These are phyloP conservation scores for Fraxinus dipetala DNA, from an alignment of 305 asterid genomes.

Conservation along the genomic window DNA sequence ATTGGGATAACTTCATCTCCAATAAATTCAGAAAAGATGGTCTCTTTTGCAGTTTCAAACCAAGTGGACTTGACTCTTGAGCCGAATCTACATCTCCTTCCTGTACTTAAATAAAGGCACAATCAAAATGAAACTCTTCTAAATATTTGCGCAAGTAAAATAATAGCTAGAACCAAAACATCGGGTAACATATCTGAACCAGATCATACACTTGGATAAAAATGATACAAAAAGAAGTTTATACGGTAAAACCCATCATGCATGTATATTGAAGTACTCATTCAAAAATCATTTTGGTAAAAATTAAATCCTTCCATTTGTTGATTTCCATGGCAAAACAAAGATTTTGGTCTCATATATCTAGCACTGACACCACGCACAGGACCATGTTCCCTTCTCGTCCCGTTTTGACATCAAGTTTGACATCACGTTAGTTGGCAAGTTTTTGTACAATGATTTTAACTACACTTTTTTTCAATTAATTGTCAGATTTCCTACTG, in stretches of 20 bases:
- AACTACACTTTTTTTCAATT: too few species aligned
- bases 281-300: too few species aligned
- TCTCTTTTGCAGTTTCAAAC: conserved; percentile 38
- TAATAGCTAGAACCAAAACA: neutral
- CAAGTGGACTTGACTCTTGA: conserved; percentile 30
- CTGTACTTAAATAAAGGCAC: neutral
- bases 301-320: neutral
- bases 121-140: neutral
- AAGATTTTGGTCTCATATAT: neutral
- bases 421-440: neutral
- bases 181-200: neutral
- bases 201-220: neutral
- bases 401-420: neutral
- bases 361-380: neutral
- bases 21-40: conserved; percentile 40
- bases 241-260: neutral
- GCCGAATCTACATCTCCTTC: conserved; percentile 24
- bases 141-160: neutral
- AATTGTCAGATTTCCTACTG: too few species aligned
- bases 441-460: too few species aligned
- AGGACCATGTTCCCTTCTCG: neutral
- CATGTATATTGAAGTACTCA: neutral
- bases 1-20: conserved; percentile 16
- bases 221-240: neutral
- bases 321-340: neutral